These are phyloP conservation scores for Lithohypha guttulata DNA, from an alignment of 2,329 filamentous ascomycete genomes.

Conservation along the genomic window DNA sequence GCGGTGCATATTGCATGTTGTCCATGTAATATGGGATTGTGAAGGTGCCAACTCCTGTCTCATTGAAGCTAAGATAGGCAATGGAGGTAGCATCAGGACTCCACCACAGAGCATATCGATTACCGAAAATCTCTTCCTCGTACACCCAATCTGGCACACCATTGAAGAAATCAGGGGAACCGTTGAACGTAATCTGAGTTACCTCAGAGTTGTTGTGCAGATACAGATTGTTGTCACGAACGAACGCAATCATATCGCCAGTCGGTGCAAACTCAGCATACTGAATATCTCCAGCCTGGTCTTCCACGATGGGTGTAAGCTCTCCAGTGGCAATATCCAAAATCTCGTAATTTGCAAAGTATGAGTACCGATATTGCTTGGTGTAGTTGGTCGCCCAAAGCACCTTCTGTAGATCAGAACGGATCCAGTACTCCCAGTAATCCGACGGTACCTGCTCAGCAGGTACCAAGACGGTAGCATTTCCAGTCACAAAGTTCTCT, in stretches of 20 bases:
- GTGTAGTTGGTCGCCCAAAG: constrained; percentile 55
- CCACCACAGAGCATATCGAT: constrained; percentile 86
- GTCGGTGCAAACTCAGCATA: constrained; percentile 52
- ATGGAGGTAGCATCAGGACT: constrained; percentile 76
- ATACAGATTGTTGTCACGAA: constrained; percentile 56
- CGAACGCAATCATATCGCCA: constrained; percentile 53
- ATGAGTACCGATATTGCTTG: constrained; percentile 58
- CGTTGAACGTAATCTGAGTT: constrained; percentile 67
- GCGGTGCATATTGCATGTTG: constrained; percentile 44
- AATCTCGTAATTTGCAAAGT: constrained; percentile 56
- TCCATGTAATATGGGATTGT: constrained; percentile 53
- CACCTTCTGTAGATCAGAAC: constrained; percentile 47
- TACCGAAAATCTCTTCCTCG: constrained; percentile 69
- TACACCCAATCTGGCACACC: constrained; percentile 98
- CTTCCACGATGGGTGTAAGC: constrained; percentile 44
- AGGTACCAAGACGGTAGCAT: constrained; percentile 47
- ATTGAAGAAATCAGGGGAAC: constrained; percentile 79
- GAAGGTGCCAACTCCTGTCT: constrained; percentile 58
- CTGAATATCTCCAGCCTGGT: constrained; percentile 55
- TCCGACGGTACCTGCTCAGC: constrained; percentile 47
- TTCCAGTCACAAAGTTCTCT: constrained; percentile 50
- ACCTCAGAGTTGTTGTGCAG: constrained; percentile 45
- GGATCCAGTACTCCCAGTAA: constrained; percentile 51
- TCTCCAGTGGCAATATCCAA: constrained; percentile 50
- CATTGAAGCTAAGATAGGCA: constrained; percentile 81